Conservation (phyloP, 2,329 filamentous ascomycete genomes). For the Fusarium nisikadoi region DNA sequence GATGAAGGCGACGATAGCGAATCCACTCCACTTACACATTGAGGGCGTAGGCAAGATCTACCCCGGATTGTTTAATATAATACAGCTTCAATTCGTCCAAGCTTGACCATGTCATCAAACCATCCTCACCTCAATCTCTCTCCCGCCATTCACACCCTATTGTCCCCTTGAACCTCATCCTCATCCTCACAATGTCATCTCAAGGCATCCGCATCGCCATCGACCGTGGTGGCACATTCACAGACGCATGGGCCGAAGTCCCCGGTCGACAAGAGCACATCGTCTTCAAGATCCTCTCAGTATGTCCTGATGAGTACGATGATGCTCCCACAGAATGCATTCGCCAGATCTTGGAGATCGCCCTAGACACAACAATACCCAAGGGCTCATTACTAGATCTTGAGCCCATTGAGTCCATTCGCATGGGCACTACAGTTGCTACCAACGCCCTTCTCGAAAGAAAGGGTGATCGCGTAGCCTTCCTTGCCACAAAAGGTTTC, state of each 20-base stretch:
- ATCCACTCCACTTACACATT: conserved; percentile 18
- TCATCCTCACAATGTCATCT: conserved; percentile 24
- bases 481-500: conserved; percentile 78
- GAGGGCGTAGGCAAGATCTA: neutral
- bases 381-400: conserved; percentile 50
- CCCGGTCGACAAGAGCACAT: conserved; percentile 37
- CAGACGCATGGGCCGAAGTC: conserved; percentile 41
- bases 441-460: conserved; percentile 81
- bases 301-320: conserved; percentile 76
- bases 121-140: neutral
- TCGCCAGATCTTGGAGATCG: conserved; percentile 56
- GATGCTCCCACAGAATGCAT: conserved; percentile 81
- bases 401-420: conserved; percentile 68
- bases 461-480: conserved; percentile 76
- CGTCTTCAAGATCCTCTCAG: conserved; percentile 49
- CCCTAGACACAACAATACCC: conserved; percentile 47
- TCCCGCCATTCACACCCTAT: neutral
- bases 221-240: conserved; percentile 46
- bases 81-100: conserved; percentile 23
- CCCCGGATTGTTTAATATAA: conserved; percentile 19
- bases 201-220: conserved; percentile 45
- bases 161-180: neutral
- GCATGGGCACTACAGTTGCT: conserved; percentile 84
- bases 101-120: neutral
- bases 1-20: too few relatives aligned